Conservation (phyloP, 352 stramenopile species). For the Globisporangium uncinulatum region DNA sequence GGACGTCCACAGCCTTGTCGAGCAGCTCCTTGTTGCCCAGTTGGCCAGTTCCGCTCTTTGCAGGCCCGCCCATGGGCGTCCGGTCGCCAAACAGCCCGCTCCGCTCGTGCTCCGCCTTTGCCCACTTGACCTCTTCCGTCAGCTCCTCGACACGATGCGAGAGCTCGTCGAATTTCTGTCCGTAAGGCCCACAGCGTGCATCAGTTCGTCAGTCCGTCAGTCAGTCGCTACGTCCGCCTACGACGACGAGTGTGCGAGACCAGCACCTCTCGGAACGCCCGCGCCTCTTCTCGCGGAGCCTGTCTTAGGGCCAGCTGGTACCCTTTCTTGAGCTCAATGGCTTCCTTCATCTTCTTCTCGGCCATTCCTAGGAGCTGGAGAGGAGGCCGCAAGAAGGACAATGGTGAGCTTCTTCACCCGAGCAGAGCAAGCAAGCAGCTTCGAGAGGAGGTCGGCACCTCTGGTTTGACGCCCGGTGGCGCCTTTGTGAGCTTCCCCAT, state of each 20-base stretch:
- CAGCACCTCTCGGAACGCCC: conserved; percentile 60
- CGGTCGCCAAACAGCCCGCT: conserved; percentile 72
- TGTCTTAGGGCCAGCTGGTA: conserved; percentile 79
- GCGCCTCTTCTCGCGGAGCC: conserved; percentile 60
- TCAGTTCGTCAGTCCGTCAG: not conserved
- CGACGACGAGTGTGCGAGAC: not conserved
- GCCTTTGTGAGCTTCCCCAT: conserved; percentile 83
- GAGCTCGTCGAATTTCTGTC: conserved; percentile 82
- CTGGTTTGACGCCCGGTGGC: conserved; percentile 53
- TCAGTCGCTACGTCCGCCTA: not conserved
- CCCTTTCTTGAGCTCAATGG: conserved; percentile 81
- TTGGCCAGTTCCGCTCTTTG: conserved; percentile 15
- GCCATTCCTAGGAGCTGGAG: conserved; percentile 62
- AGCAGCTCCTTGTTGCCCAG: conserved; percentile 75
- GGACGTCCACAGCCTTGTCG: conserved; percentile 66
- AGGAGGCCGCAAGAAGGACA: not conserved
- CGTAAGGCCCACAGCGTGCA: too few species aligned
- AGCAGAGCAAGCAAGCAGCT: not conserved
- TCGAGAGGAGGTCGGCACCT: conserved; percentile 25
- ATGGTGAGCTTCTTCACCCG: not conserved
- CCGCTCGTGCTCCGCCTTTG: conserved; percentile 71
- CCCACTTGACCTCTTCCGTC: conserved; percentile 73
- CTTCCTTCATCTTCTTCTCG: conserved; percentile 81
- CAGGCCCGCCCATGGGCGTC: conserved; percentile 20
- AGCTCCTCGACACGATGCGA: conserved; percentile 76